These are phyloP conservation scores for Rhodotorula paludigena DNA, from an alignment of 768 basidiomycete genomes.

Conservation along the genomic window DNA sequence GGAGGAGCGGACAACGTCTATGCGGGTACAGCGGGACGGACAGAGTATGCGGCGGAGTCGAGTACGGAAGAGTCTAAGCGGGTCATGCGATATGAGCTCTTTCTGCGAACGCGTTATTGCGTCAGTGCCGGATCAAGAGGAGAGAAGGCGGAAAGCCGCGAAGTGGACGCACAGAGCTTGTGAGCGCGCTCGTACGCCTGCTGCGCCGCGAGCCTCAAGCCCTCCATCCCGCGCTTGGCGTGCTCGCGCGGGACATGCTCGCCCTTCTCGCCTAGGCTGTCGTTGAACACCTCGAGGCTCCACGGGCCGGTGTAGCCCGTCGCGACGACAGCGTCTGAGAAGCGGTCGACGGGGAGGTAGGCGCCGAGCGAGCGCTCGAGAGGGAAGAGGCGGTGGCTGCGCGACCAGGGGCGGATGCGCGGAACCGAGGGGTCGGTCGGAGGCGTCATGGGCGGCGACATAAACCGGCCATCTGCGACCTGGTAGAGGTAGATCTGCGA, in stretches of 20 bases:
- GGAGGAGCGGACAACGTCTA: too few species aligned
- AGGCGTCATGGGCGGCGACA: conserved; percentile 33
- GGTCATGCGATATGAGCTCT: too few species aligned
- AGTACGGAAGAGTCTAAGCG: too few species aligned
- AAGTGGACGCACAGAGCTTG: neutral
- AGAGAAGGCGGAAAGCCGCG: neutral
- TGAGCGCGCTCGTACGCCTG: conserved; percentile 11
- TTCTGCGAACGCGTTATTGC: too few species aligned
- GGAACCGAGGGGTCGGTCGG: conserved; percentile 38
- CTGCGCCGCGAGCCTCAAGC: neutral
- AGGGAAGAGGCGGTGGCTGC: conserved; percentile 50
- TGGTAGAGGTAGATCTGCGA: conserved; percentile 50
- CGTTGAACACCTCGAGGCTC: conserved; percentile 51
- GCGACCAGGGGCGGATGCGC: conserved; percentile 47
- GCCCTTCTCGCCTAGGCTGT: conserved; percentile 39
- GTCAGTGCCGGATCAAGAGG: neutral
- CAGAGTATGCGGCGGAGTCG: too few species aligned
- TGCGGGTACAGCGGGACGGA: too few species aligned
- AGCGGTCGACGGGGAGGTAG: conserved; percentile 49
- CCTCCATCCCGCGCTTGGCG: conserved; percentile 28
- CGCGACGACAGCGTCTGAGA: conserved; percentile 45
- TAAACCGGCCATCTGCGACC: conserved; percentile 47
- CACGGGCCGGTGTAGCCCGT: conserved; percentile 50
- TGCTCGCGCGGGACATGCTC: conserved; percentile 27
- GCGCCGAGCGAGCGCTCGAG: conserved; percentile 45